Base-by-base conservation (phyloP, 352 stramenopile species). In the Globisporangium splendens region DNA sequence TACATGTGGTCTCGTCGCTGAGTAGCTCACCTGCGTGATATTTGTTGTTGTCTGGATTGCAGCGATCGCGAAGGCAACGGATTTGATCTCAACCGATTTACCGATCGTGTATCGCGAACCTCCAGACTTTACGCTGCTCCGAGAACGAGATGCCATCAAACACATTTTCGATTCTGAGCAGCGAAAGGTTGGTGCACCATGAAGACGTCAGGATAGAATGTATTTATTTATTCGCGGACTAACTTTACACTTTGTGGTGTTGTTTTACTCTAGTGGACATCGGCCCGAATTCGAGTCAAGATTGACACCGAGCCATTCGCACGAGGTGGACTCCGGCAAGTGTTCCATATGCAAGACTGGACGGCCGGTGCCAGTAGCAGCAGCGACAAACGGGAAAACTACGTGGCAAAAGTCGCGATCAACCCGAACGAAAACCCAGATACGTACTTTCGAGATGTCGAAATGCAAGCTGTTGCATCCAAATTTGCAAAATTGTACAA, bases 381-480 rank as follows among this genome's bases (percentile, higher is more conserved):
- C 17, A 38, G 42, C 1, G 38, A 28, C 11, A 28, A 46, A 22
- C 24, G 31, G 6, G 56, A 63, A 20, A 73, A 56, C 39, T 92
- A 91, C 50, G 84, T 94, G 47, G 83, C 83, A 14, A 94, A 94
- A 61, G 77, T 94, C 15, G 79, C 83, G 3, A 91, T 94, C 17
- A 73, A 94, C 44, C 71, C 75, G 17, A 75, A 91, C 31, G 83
- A 92, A 70, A 79, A 92, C 38, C 80, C 83, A 1, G 83, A 88
- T 42, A 93, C 84, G 46, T 94, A 94, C 50, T 94, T 94, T 60
- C 76, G 83, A 21, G 84, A 94, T 41, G 84, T 94, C 10, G 84
- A 94, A 58, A 92, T 92, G 84, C 84, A 94, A 66, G 83, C 84
- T 1, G 77, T 91, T 21, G 85, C 82, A 3, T 76, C 80, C 17